Conservation (phyloP, 2,329 filamentous ascomycete genomes). For the Alternaria triticina region DNA sequence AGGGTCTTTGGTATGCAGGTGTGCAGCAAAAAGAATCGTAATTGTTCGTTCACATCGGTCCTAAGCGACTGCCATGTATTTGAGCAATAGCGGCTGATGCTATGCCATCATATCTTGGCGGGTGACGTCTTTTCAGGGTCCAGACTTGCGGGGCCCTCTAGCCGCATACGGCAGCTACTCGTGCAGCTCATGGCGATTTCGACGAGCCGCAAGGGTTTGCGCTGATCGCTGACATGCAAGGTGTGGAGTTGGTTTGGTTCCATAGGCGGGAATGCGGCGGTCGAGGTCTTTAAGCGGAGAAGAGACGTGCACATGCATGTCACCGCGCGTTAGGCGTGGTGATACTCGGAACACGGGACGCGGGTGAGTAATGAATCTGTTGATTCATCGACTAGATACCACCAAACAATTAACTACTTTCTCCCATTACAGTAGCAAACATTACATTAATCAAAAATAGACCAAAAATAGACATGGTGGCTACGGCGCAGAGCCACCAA, state of each 20-base stretch:
- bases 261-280: constrained; percentile 11
- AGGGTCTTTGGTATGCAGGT: neutral
- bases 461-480: neutral
- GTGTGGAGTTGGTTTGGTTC: neutral
- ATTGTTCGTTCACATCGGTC: neutral
- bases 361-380: neutral
- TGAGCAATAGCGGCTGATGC: constrained; percentile 8
- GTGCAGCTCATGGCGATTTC: constrained; percentile 12
- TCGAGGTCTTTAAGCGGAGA: neutral
- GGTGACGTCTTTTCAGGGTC: constrained; percentile 22
- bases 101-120: constrained; percentile 22
- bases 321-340: constrained; percentile 1
- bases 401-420: neutral
- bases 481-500: neutral
- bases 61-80: constrained; percentile 7
- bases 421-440: neutral
- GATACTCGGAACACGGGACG: neutral
- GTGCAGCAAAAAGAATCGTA: neutral
- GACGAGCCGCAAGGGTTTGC: constrained; percentile 2
- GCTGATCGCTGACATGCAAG: neutral
- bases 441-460: neutral
- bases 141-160: constrained; percentile 18
- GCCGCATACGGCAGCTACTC: neutral
- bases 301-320: constrained; percentile 1
- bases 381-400: neutral